Base-by-base conservation (phyloP, 805 yeast genomes). In the Phaffomyces antillensis region DNA sequence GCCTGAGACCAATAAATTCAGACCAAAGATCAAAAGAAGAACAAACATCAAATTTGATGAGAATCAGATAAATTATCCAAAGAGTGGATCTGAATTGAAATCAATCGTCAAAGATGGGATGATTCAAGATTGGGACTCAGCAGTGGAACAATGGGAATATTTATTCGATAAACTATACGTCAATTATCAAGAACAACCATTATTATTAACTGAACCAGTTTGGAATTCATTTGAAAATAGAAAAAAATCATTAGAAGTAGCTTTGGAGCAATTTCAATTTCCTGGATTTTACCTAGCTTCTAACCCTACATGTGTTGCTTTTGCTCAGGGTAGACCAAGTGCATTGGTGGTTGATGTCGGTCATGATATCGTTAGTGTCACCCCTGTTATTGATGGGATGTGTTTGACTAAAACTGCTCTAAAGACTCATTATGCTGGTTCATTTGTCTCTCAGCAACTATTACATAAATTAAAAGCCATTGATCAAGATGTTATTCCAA, bases 341-440 rank as follows among this genome's bases (percentile, higher is more conserved):
- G 88, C 95, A 60, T 68, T 88, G 30, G 88, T 88, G 35, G 91
- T 88, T 35, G 96, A 88, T 61, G 65, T 86, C 35, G 96, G 96
- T 7, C 93, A 86, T 58, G 90, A 85, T 59, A 67, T 81, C 3
- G 70, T 76, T 17, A 79, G 87, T 49, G 90, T 81, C 1, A 83
- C 93, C 6, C 96, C 90, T 2, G 88, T 85, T 18, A 79, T 82
- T 48, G 96, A 84, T 64, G 95, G 95, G 23, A 77, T 83, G 64
- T 82, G 88, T 39, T 65, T 86, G 46, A 72, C 83, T 39, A 82
- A 77, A 52, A 82, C 81, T 54, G 84, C 80, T 15, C 76, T 73
- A 66, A 80, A 79, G 55, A 86, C 95, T 3, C 79, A 74, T 50
- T 79, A 81, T 53, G 86, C 88, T 1, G 96, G 97, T 11, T 69